Conservation (phyloP, 768 basidiomycete genomes). For the Leccinum pellstonianum region DNA sequence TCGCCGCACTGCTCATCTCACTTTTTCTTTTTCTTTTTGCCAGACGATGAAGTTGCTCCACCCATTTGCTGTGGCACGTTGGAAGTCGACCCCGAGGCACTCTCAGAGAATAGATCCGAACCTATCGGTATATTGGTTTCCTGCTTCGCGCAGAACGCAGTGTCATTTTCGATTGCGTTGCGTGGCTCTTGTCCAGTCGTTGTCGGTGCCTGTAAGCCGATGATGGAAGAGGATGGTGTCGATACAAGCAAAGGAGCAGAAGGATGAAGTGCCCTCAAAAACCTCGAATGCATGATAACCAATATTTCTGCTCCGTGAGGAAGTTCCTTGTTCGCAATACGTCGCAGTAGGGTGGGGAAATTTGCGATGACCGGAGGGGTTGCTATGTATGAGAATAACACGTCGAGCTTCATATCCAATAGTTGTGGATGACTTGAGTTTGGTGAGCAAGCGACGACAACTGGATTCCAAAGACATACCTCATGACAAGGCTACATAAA, state of each 20-base stretch:
- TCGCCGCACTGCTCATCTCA: too few relatives aligned
- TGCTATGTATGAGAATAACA: slow-evolving; percentile 12
- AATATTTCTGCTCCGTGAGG: slow-evolving; percentile 23
- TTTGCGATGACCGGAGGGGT: neutral
- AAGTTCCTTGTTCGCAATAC: neutral
- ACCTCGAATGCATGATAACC: slow-evolving; percentile 16
- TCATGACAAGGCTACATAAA: slow-evolving; percentile 17
- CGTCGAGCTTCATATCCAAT: slow-evolving; percentile 25
- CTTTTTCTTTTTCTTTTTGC: too few relatives aligned
- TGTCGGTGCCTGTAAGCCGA: too few relatives aligned
- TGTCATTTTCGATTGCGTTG: neutral
- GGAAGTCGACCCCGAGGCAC: too few relatives aligned
- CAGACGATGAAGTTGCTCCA: too few relatives aligned
- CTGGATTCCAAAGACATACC: slow-evolving; percentile 4
- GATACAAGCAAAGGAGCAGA: neutral
- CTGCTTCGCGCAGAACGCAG: neutral
- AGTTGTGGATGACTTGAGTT: slow-evolving; percentile 15
- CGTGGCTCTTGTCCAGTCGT: too few relatives aligned
- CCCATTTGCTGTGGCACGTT: too few relatives aligned
- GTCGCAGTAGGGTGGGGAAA: neutral
- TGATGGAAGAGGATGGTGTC: neutral
- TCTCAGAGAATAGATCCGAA: too few relatives aligned
- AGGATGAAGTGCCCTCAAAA: slow-evolving; percentile 12
- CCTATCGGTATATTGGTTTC: neutral
- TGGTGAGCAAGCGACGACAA: neutral